Percentiles rank a stretch among this genome's conserved stretches.
These are phyloP conservation scores for Ganoderma lucidum DNA, from an alignment of 1,284 basidiomycete species.

Conservation along the genomic window DNA sequence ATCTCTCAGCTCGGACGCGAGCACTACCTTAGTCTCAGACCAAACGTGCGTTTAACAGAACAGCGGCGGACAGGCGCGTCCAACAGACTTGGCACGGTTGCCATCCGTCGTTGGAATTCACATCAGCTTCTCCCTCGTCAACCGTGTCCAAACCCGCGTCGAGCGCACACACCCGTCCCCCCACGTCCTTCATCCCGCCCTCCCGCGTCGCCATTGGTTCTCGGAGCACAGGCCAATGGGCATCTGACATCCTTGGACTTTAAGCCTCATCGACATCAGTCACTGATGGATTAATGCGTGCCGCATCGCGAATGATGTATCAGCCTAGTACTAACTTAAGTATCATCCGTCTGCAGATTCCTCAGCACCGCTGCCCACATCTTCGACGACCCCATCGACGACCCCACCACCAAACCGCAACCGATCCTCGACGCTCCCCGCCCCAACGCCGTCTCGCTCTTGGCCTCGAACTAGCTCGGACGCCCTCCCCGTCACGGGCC, in stretches of 20 bases:
- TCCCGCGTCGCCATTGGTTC: constrained; percentile 21
- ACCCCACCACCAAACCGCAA: not conserved
- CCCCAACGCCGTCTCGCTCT: not conserved
- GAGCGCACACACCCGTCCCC: constrained; percentile 18
- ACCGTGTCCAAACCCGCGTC: constrained; percentile 25
- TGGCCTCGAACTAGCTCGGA: not conserved
- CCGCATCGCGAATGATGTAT: constrained; percentile 30
- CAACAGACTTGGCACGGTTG: constrained; percentile 30
- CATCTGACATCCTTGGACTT: not conserved
- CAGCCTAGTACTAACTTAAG: constrained; percentile 12
- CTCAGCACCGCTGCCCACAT: not conserved
- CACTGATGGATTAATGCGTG: constrained; percentile 25
- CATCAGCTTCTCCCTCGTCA: constrained; percentile 35
- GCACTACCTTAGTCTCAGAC: constrained; percentile 20
- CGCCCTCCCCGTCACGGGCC: not conserved
- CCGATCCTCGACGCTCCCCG: constrained; percentile 16
- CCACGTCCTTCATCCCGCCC: constrained; percentile 9
- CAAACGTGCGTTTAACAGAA: constrained; percentile 6
- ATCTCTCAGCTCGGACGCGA: not conserved
- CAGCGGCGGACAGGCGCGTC: not conserved
- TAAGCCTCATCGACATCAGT: constrained; percentile 30
- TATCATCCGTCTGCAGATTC: constrained; percentile 23
- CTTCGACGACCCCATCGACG: not conserved
- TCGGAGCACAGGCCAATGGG: constrained; percentile 20
- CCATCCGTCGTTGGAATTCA: constrained; percentile 20